These are phyloP conservation scores for Talaromyces islandicus DNA, from an alignment of 2,329 filamentous ascomycete species.

Conservation along the genomic window DNA sequence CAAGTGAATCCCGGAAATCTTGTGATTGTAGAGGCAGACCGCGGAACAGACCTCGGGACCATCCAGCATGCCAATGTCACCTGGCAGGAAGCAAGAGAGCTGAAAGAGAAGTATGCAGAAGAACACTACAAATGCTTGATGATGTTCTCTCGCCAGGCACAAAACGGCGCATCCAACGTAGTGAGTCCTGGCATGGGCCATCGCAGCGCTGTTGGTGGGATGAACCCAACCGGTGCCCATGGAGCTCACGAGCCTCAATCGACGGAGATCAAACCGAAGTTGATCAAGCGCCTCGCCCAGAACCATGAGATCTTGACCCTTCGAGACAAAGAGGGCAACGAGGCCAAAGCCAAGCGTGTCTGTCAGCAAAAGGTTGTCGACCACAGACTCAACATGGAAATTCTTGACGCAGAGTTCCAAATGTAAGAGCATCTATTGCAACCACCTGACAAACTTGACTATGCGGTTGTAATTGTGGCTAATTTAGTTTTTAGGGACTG, in stretches of 20 bases:
- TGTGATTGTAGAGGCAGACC: constrained; percentile 95
- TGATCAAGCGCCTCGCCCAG: constrained; percentile 92
- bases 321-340: constrained; percentile 92
- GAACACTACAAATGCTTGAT: constrained; percentile 98
- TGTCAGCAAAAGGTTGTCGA: constrained; percentile 96
- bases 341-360: constrained; percentile 93
- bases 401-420: constrained; percentile 96
- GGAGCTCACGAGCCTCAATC: constrained; percentile 65
- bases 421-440: constrained; percentile 60
- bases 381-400: constrained; percentile 95
- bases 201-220: constrained; percentile 67
- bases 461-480: constrained; percentile 4
- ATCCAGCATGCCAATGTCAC: constrained; percentile 84
- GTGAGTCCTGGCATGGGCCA: constrained; percentile 31
- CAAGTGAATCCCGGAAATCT: constrained; percentile 86
- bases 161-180: constrained; percentile 35
- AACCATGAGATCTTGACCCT: constrained; percentile 83
- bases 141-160: constrained; percentile 86
- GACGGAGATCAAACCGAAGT: constrained; percentile 83
- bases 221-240: constrained; percentile 69
- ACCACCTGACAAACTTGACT: background rate
- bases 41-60: constrained; percentile 89
- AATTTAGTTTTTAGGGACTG: constrained; percentile 64
- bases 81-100: constrained; percentile 77
- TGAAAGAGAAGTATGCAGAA: constrained; percentile 86